Evolutionary conservation across 768 basidiomycete species (phyloP), one percentile per base, ranked within the genome.

Genomic region (Rossbeevera mucosa): DNA sequence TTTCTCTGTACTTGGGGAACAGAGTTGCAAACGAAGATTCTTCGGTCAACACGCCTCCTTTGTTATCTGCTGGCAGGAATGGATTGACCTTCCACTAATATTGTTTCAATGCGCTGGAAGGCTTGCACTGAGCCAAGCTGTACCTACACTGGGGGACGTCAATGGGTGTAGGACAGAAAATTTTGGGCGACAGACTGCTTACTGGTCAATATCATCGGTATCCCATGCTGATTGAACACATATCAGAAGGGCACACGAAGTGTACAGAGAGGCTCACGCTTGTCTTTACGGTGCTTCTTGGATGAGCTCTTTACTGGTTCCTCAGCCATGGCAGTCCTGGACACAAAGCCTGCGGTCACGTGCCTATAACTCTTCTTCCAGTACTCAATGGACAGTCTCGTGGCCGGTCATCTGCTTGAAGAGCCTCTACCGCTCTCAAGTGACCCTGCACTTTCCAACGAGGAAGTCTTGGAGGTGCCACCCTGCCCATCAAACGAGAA

Each of bases 191-290:
- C 46, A 46, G 25, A 41, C n/a, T 21, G 69, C 93, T 84, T 68
- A 95, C 93, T 96, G 94, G 78, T 97, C 91, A 71, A 97, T 93
- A 62, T 96, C 95, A 69, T 97, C 94, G 41, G 94, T 97, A 66
- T 98, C 95, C 95, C 95, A 98, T 64, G 94, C 95, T 97, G 55
- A 59, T 50, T 26, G 59, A 48, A 62, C 48, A 54, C 28, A 51
- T 45, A 56, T 66, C 50, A 63, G 54, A 41, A 41, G 46, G 40
- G 20, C 7, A 21, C 9, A 13, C 30, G 5, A 53, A 2, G 11
- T 2, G n/a, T 13, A 21, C 18, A 14, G 3, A 24, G 14, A 47
- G 8, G 72, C 91, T 65, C 64, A 95, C 94, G 94, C 73, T 98
- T 98, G 7, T 96, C 94, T 67, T 96, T 96, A 56, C 94, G 79